A percentile compares a stretch with the other conserved stretches of the same genome.
Conservation (phyloP, 345 rosid species). For the Leavenworthia alabamica region DNA sequence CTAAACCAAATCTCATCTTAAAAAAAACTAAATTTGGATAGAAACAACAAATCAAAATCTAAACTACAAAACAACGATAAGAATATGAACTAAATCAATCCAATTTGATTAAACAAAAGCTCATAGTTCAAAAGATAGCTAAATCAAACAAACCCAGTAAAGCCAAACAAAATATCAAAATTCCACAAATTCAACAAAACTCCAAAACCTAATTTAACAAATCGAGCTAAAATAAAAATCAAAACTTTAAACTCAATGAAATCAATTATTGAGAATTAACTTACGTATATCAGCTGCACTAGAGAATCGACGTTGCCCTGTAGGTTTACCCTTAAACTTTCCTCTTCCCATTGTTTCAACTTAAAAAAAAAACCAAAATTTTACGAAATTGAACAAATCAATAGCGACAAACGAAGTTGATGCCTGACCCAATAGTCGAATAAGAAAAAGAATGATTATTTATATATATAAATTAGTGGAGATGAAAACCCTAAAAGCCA, state of each 20-base stretch:
- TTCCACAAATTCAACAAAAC: background rate
- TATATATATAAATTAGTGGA: slow-evolving; percentile 4
- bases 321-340: slow-evolving; percentile 72
- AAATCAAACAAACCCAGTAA: too few species aligned
- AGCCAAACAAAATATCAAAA: background rate
- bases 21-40: too few species aligned
- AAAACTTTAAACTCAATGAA: background rate
- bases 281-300: slow-evolving; percentile 60
- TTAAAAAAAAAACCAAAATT: background rate
- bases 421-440: background rate
- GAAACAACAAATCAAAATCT: too few species aligned
- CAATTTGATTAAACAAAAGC: too few species aligned
- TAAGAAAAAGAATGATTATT: background rate
- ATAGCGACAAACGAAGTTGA: background rate
- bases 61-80: too few species aligned
- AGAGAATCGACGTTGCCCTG: slow-evolving; percentile 69
- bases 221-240: background rate
- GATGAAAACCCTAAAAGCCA: slow-evolving; percentile 29
- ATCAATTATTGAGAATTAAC: background rate
- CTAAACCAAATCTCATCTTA: background rate
- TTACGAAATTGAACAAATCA: background rate
- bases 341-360: slow-evolving; percentile 51
- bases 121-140: too few species aligned
- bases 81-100: too few species aligned
- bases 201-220: background rate